Conservation (phyloP, 768 basidiomycete genomes). For the Termitomyces titanicus region DNA sequence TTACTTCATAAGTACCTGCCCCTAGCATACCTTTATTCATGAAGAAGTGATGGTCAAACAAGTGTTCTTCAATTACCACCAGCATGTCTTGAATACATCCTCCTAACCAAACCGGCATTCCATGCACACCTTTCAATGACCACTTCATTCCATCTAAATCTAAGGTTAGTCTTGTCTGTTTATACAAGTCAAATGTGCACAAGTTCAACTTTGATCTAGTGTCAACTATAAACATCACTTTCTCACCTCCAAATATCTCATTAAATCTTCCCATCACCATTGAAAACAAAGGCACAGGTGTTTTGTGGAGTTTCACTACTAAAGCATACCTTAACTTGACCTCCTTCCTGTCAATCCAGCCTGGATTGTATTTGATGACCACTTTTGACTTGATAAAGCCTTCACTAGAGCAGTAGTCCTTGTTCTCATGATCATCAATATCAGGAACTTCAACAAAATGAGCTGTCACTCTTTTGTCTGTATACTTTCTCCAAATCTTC, state of each 20-base stretch:
- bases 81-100: conserved; percentile 18
- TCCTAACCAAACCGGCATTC: conserved; percentile 8
- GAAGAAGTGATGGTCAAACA: no score
- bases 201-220: conserved; percentile 22
- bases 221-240: conserved; percentile 18
- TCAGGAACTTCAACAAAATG: background rate
- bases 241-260: conserved; percentile 5
- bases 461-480: background rate
- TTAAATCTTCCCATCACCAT: conserved; percentile 13
- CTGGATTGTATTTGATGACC: background rate
- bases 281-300: conserved; percentile 1
- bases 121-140: conserved; percentile 23
- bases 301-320: conserved; percentile 4
- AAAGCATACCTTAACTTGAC: conserved; percentile 4
- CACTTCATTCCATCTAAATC: conserved; percentile 21
- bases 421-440: no score
- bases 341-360: background rate
- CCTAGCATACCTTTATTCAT: conserved; percentile 2
- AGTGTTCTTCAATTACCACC: no score
- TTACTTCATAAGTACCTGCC: conserved; percentile 12
- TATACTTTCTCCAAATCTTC: conserved; percentile 8
- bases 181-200: conserved; percentile 3
- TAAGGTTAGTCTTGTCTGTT: conserved; percentile 2
- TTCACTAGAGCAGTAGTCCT: no score
- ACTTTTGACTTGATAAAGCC: background rate